Evolutionary conservation across 495 filamentous ascomycete species (phyloP).

Genomic region (Neurospora sp.): DNA sequence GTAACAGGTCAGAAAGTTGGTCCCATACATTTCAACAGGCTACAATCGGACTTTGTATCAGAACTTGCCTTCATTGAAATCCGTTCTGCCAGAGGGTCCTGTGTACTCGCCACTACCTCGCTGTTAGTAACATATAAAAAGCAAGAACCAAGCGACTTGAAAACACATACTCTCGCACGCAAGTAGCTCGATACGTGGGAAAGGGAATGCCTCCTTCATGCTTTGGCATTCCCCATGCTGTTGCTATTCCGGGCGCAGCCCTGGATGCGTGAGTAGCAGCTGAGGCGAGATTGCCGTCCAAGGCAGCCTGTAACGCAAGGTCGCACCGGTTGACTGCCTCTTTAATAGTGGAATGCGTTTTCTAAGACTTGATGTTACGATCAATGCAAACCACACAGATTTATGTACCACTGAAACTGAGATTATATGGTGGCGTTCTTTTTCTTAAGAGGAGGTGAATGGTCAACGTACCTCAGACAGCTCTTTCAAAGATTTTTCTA

Average conservation of each 20-base stretch:
- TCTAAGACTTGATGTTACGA: neutral
- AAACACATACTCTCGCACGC: slow-evolving; percentile 33
- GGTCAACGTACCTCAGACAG: slow-evolving; percentile 12
- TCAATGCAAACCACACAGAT: neutral
- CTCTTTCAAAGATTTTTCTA: slow-evolving; percentile 26
- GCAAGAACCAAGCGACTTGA: slow-evolving; percentile 11
- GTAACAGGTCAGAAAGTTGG: slow-evolving; percentile 4
- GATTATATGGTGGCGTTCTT: neutral
- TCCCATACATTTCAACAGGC: neutral
- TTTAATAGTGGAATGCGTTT: neutral
- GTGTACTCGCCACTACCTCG: slow-evolving; percentile 19
- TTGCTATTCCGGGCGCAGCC: neutral
- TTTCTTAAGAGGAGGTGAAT: neutral
- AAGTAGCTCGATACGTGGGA: slow-evolving; percentile 48
- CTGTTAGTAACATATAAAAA: slow-evolving; percentile 3
- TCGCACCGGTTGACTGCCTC: neutral
- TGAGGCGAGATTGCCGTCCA: neutral
- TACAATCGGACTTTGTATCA: neutral
- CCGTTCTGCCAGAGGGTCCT: slow-evolving; percentile 15
- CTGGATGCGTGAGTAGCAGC: neutral
- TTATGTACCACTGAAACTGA: neutral
- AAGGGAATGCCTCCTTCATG: slow-evolving; percentile 39
- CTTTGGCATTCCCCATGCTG: slow-evolving; percentile 37
- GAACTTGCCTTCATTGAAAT: slow-evolving; percentile 39
- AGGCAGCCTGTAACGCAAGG: neutral